These are phyloP conservation scores for Zalerion maritima DNA, from an alignment of 495 filamentous ascomycete species.

Conservation along the genomic window DNA sequence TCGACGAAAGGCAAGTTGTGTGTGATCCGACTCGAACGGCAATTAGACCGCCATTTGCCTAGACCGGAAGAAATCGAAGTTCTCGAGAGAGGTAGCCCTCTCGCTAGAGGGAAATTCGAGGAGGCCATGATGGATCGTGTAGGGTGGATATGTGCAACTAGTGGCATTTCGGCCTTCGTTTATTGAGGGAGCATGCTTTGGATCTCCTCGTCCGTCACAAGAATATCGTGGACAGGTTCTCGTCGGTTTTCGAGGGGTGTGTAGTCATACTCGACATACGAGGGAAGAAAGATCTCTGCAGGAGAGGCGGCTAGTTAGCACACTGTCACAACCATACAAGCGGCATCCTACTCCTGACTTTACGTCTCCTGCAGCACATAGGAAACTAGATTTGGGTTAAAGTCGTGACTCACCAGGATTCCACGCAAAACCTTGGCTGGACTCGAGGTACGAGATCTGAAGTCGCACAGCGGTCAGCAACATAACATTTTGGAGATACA, in stretches of 20 bases:
- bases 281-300: slow-evolving; percentile 40
- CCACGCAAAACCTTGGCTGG: slow-evolving; percentile 57
- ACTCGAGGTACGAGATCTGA: slow-evolving; percentile 54
- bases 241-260: slow-evolving; percentile 46
- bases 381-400: not conserved
- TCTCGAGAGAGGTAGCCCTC: slow-evolving; percentile 5
- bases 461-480: slow-evolving; percentile 1
- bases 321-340: too few relatives aligned
- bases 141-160: slow-evolving; percentile 7
- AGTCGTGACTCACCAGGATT: slow-evolving; percentile 41
- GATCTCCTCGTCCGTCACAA: slow-evolving; percentile 47
- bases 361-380: too few relatives aligned
- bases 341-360: too few relatives aligned
- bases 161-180: slow-evolving; percentile 3
- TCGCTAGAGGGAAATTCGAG: slow-evolving; percentile 11
- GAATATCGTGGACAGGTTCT: slow-evolving; percentile 54
- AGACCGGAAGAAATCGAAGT: slow-evolving; percentile 4
- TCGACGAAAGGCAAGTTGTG: slow-evolving; percentile 5
- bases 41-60: too few relatives aligned
- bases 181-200: slow-evolving; percentile 40
- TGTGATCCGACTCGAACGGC: slow-evolving; percentile 8
- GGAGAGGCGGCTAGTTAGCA: slow-evolving; percentile 1
- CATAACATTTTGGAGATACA: slow-evolving; percentile 5
- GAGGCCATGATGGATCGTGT: slow-evolving; percentile 13
- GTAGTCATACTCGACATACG: slow-evolving; percentile 41